These are phyloP conservation scores for Fomitopsis betulina DNA, from an alignment of 1,284 basidiomycete species.

Conservation along the genomic window DNA sequence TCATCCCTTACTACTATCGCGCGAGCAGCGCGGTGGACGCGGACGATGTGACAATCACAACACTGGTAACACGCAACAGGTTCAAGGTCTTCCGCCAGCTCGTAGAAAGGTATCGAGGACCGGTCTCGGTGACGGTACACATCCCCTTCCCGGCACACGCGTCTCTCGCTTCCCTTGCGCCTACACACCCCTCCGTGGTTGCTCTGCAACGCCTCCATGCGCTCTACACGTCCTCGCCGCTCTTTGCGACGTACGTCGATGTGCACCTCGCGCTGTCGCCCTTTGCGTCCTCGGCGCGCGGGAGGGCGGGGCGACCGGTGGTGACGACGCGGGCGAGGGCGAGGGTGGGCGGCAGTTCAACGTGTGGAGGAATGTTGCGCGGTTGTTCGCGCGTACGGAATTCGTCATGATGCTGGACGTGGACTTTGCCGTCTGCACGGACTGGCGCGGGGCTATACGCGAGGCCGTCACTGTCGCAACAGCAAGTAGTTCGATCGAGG, in stretches of 20 bases:
- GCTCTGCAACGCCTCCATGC: slow-evolving; percentile 57
- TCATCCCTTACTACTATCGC: slow-evolving; percentile 78
- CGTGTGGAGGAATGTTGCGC: slow-evolving; percentile 81
- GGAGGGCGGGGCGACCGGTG: not conserved
- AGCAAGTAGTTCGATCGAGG: not conserved
- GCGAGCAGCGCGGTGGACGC: slow-evolving; percentile 44
- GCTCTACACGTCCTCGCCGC: slow-evolving; percentile 59
- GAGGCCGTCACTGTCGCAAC: slow-evolving; percentile 14
- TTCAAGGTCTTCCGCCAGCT: slow-evolving; percentile 69
- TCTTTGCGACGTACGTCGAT: slow-evolving; percentile 70
- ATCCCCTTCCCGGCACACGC: slow-evolving; percentile 35
- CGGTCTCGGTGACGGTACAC: slow-evolving; percentile 79
- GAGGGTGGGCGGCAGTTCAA: slow-evolving; percentile 72
- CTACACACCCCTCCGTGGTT: slow-evolving; percentile 24
- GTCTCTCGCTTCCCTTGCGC: slow-evolving; percentile 21
- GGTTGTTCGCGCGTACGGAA: slow-evolving; percentile 74
- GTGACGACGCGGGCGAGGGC: slow-evolving; percentile 11
- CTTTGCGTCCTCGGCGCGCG: slow-evolving; percentile 35
- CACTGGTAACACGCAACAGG: slow-evolving; percentile 75
- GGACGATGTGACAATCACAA: slow-evolving; percentile 79
- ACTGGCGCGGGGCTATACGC: slow-evolving; percentile 59
- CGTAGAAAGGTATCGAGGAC: slow-evolving; percentile 72
- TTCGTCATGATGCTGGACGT: slow-evolving; percentile 88
- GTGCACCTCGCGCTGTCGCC: slow-evolving; percentile 84
- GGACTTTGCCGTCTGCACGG: slow-evolving; percentile 79